Percentiles rank a stretch among this genome's conserved stretches.
These are phyloP conservation scores for Colletotrichum sp. DNA, from an alignment of 2,329 filamentous ascomycete species.

Conservation along the genomic window DNA sequence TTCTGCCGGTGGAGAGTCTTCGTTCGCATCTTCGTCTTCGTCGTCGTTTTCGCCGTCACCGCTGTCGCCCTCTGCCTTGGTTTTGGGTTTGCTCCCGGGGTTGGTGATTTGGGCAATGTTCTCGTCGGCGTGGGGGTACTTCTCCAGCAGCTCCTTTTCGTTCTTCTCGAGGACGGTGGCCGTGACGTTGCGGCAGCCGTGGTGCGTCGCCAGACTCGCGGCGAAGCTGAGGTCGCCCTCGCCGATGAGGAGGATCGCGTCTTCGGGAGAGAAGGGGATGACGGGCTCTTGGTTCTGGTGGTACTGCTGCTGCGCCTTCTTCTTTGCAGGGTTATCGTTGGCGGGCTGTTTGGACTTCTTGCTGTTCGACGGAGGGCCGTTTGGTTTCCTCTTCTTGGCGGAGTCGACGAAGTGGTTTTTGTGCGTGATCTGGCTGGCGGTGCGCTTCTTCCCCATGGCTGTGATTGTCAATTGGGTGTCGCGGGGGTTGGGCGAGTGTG, in stretches of 20 bases:
- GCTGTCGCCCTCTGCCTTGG: not conserved
- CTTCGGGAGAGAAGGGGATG: constrained; percentile 71
- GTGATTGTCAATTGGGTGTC: not conserved
- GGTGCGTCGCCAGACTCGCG: constrained; percentile 67
- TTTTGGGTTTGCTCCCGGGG: not conserved
- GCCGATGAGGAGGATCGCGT: constrained; percentile 77
- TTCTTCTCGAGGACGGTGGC: constrained; percentile 72
- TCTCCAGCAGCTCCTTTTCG: constrained; percentile 62
- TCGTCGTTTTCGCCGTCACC: not conserved
- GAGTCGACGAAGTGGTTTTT: constrained; percentile 18
- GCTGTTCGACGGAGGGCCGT: constrained; percentile 1
- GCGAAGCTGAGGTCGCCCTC: constrained; percentile 85
- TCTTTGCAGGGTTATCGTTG: constrained; percentile 9
- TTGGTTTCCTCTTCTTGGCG: constrained; percentile 17
- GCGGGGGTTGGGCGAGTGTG: not conserved
- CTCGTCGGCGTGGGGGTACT: constrained; percentile 74
- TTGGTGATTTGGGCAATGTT: constrained; percentile 59
- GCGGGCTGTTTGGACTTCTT: constrained; percentile 21
- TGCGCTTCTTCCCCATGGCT: constrained; percentile 49
- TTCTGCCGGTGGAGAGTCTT: constrained; percentile 18
- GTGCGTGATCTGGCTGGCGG: constrained; percentile 28
- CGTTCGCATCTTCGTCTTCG: not conserved
- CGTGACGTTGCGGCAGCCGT: constrained; percentile 69
- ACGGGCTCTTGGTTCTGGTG: constrained; percentile 47
- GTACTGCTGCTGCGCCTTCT: constrained; percentile 24